Evolutionary conservation across 2,329 filamentous ascomycete genomes (phyloP).

Genomic region (Myriosclerotinia curreyana): DNA sequence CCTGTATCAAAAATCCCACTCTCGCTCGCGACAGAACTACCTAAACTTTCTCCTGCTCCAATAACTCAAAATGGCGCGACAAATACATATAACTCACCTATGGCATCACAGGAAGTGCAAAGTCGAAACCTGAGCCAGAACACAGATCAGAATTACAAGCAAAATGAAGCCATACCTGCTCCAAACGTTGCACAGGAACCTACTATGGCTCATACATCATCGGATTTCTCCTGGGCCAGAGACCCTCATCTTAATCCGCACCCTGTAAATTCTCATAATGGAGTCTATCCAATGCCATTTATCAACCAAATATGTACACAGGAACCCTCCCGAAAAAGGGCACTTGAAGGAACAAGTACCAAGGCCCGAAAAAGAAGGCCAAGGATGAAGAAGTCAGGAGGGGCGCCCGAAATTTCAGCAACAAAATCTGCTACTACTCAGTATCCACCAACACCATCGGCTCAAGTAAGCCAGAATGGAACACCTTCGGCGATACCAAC

Average conservation of each 20-base stretch:
- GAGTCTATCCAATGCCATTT: conserved; percentile 9
- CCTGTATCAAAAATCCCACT: not conserved
- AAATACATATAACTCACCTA: not conserved
- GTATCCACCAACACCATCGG: not conserved
- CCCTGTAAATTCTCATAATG: not conserved
- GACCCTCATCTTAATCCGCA: not conserved
- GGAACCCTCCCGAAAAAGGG: not conserved
- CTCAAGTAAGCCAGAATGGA: not conserved
- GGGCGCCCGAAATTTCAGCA: not conserved
- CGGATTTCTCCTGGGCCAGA: not conserved
- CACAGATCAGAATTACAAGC: not conserved
- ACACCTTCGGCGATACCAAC: not conserved
- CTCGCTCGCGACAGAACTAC: not conserved
- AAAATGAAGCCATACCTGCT: not conserved
- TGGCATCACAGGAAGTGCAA: not conserved
- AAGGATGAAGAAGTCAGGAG: not conserved
- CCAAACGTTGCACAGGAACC: not conserved
- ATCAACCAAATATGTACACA: not conserved
- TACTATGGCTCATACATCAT: not conserved
- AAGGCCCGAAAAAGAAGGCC: conserved; percentile 4
- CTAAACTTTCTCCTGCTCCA: not conserved
- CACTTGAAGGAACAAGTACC: not conserved
- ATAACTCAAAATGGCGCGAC: not conserved
- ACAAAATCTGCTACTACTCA: not conserved
- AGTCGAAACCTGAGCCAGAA: too few relatives aligned